These are phyloP conservation scores for Limonium bicolor DNA, from an alignment of 148 eudicot genomes.

Conservation along the genomic window DNA sequence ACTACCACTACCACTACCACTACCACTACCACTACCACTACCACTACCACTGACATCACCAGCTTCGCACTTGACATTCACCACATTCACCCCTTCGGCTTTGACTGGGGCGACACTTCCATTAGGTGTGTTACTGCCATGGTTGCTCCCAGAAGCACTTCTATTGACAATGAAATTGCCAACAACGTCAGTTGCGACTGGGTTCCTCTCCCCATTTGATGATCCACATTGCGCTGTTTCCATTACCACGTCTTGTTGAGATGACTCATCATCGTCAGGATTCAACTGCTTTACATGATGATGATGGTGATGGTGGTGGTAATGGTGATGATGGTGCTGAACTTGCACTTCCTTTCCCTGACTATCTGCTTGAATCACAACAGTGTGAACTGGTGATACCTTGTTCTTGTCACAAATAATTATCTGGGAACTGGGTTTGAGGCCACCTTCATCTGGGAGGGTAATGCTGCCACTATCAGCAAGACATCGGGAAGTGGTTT, in stretches of 20 bases:
- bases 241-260: constrained; percentile 12
- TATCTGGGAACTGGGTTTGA: constrained; percentile 11
- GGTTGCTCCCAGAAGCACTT: constrained; percentile 64
- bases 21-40: constrained; percentile 17
- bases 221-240: constrained; percentile 23
- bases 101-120: constrained; percentile 22
- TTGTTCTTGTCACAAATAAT: constrained; percentile 5
- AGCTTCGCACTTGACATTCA: constrained; percentile 25
- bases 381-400: constrained; percentile 10
- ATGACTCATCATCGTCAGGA: constrained; percentile 15
- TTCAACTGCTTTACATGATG: constrained; percentile 29
- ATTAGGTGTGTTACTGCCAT: constrained; percentile 40
- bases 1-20: constrained; percentile 31
- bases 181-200: constrained; percentile 29
- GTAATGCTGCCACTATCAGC: constrained; percentile 24
- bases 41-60: constrained; percentile 15
- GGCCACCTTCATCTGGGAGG: constrained; percentile 19
- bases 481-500: constrained; percentile 23
- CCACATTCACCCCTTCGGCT: constrained; percentile 25
- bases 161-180: constrained; percentile 35
- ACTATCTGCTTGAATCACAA: constrained; percentile 6
- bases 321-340: constrained; percentile 44
- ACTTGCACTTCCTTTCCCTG: constrained; percentile 19
- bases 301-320: constrained; percentile 44
- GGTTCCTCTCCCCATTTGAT: constrained; percentile 13